Percentiles rank a stretch among this genome's conserved stretches.
These are phyloP conservation scores for Monotropa hypopitys DNA, from an alignment of 179 eudicot species.

Conservation along the genomic window DNA sequence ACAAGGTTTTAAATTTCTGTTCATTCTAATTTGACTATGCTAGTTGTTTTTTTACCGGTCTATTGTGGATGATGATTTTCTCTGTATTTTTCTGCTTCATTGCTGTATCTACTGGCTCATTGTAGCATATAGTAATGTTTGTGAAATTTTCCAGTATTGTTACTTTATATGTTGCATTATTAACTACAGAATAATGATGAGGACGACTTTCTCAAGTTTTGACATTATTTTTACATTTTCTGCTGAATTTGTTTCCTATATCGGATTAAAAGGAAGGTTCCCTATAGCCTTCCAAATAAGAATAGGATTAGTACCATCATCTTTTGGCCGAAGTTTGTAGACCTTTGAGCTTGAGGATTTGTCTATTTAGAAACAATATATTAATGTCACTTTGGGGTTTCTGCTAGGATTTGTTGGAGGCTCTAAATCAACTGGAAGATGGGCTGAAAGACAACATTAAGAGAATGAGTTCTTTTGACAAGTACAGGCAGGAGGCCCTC, in stretches of 20 bases:
- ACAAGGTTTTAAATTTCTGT: not conserved
- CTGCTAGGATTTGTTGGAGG: constrained; percentile 74
- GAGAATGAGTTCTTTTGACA: constrained; percentile 79
- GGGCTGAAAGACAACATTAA: constrained; percentile 72
- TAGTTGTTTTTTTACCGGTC: not conserved
- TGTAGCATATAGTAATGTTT: not conserved
- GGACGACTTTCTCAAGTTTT: not conserved
- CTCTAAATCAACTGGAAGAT: constrained; percentile 70
- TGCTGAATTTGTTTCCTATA: not conserved
- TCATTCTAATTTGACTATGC: not conserved
- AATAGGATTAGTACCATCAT: not conserved
- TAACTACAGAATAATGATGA: not conserved
- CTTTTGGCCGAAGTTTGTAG: not conserved
- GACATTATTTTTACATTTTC: not conserved
- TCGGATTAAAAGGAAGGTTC: not conserved
- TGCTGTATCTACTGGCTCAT: not conserved
- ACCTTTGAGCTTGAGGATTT: not conserved
- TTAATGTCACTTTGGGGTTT: not conserved
- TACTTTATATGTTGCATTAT: not conserved
- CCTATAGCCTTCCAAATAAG: not conserved
- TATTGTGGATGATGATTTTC: not conserved
- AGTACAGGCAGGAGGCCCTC: constrained; percentile 95
- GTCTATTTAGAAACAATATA: not conserved
- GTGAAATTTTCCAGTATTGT: not conserved
- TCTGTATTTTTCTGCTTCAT: not conserved